Evolutionary conservation across 163 green algal genomes (phyloP), one percentile per base, ranked within the genome.

Genomic region (Smithsoniella earleae): DNA sequence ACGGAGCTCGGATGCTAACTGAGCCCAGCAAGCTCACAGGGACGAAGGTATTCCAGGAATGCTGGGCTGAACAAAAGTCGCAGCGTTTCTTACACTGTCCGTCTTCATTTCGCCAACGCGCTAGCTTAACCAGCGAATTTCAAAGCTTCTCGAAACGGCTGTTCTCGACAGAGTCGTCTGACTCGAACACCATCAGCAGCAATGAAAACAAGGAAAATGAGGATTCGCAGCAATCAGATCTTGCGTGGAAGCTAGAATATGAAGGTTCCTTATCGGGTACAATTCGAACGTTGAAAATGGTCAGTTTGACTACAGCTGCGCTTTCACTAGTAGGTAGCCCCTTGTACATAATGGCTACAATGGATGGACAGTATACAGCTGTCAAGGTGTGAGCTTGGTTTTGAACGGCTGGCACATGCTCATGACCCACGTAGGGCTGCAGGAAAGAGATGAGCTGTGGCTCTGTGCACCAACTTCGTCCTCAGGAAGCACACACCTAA

Each of bases 321-420:
- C 58, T 69, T 30, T 69, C 58, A 20, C 58, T 69, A 3, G 34
- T 69, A 5, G 58, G 58, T 13, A 69, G 58, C 25, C 58, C 58
- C 6, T 34, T 69, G n/a, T 69, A 69, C 27, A 69, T 69, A 30
- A 38, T 69, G 20, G 58, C 58, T 16, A 69, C 58, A 16, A 69
- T 69, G 58, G 58, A 69, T 38, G 58, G 58, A 5, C 58, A 69
- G 58, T 69, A 69, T 1, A 69, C 58, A 10, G 58, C 58, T 43
- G 58, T 38, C 58, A 69, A 69, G 25, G n/a, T n/a, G n/a, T n/a
- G n/a, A n/a, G n/a, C n/a, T n/a, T n/a, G n/a, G n/a, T n/a, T n/a
- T n/a, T n/a, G n/a, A n/a, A n/a, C n/a, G n/a, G n/a, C n/a, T n/a
- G n/a, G n/a, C n/a, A n/a, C n/a, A n/a, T n/a, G n/a, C n/a, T n/a